phyloP scores from a whole-genome alignment of 805 yeast species.

The Middelhovenomyces tepae region DNA sequence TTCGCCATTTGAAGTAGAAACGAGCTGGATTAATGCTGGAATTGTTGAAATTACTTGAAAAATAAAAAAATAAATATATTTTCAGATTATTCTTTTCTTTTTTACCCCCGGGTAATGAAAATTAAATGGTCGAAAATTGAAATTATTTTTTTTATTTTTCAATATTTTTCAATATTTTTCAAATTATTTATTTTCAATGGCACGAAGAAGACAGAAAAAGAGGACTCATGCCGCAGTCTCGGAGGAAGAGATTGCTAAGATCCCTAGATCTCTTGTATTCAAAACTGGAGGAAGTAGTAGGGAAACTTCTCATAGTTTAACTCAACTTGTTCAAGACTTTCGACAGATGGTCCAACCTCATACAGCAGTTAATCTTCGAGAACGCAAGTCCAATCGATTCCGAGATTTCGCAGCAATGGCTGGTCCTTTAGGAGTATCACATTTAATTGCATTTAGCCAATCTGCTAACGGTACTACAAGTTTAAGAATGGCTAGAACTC shows the following conservation, averaged over 20 bases:
- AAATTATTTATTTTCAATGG: no score
- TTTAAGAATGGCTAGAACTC: constrained; percentile 75
- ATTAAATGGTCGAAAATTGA: no score
- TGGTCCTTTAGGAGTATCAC: constrained; percentile 90
- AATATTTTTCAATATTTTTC: no score
- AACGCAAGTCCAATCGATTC: constrained; percentile 76
- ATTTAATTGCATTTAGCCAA: constrained; percentile 79
- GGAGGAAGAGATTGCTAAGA: constrained; percentile 58
- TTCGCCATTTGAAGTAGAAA: background rate
- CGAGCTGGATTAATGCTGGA: constrained; percentile 3
- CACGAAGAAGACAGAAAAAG: no score
- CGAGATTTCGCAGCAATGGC: constrained; percentile 98
- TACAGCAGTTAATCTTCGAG: constrained; percentile 82
- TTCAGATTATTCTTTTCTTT: constrained; percentile 1
- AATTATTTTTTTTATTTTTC: no score
- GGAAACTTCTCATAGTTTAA: constrained; percentile 66
- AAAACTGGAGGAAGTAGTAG: constrained; percentile 61
- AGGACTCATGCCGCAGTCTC: constrained; percentile 71
- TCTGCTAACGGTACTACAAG: constrained; percentile 72
- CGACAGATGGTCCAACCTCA: constrained; percentile 93
- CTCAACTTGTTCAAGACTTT: constrained; percentile 80
- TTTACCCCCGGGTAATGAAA: no score
- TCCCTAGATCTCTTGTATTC: constrained; percentile 92
- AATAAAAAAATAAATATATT: background rate
- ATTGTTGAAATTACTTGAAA: background rate